Base-by-base conservation (phyloP, 2,329 filamentous ascomycete genomes). In the Botrytis elliptica region DNA sequence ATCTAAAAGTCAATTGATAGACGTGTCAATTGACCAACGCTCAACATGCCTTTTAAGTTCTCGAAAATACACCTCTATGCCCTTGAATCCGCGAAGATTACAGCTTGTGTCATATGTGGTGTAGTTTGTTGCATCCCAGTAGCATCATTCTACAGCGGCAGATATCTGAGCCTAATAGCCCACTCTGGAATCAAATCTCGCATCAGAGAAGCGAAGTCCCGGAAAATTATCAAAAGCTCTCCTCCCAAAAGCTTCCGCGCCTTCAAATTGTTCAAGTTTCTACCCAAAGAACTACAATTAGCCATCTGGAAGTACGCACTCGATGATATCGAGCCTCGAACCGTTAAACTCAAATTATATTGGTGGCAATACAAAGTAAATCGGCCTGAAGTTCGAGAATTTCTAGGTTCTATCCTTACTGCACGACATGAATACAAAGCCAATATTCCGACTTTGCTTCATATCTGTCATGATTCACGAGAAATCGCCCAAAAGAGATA, bases 91-190 rank as follows among this genome's bases (percentile, higher is more conserved):
- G 52, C 52, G n/a, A 29, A 29, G 2, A 14, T 14, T 25, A 25
- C 36, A 36, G 20, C 33, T 60, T 6, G 10, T 5, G 33, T 6
- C 20, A 12, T 25, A 36, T 9, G 18, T 38, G 33, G 8, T 6
- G 38, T 63, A 9, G 2, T n/a, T 16, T 40, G 22, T 5, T 9
- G 18, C 3, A 22, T 12, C 4, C 4, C 60, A 40, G 0, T 25
- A 0, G 20, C 9, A 4, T 9, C 38, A 22, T 1, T 36, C 1
- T 38, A 1, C 1, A 1, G 0, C 10, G 22, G 33, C 20, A 0
- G 0, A 10, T 9, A 4, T 14, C 33, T 62, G 22, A 18, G 22
- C 25, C 3, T 1, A 18, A 8, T 42, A 20, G 60, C 38, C 7
- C 38, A 29, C 25, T 9, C 4, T 29, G 7, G 4, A 20, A 25